phyloP scores from a whole-genome alignment of 2,329 filamentous ascomycete genomes.

The Colletotrichum sp. region DNA sequence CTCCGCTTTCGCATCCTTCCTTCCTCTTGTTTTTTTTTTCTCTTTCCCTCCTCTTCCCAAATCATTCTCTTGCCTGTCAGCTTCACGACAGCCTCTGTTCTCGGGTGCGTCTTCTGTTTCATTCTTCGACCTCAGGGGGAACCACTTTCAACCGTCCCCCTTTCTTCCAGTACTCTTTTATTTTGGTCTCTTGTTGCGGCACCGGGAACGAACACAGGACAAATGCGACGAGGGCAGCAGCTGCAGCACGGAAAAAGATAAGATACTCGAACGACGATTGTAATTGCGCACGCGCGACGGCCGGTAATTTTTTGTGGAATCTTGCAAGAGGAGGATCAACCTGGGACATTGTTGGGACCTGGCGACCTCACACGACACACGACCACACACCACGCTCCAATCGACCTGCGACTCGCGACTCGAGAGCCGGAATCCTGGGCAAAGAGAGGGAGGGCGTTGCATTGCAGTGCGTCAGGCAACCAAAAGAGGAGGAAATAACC shows the following conservation, averaged over 20 bases:
- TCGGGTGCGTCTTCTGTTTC: not conserved
- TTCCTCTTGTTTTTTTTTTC: not conserved
- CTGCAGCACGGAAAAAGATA: not conserved
- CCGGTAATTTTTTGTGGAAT: conserved; percentile 1
- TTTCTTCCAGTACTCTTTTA: not conserved
- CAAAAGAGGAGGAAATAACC: not conserved
- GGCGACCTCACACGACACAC: not conserved
- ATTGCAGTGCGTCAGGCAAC: not conserved
- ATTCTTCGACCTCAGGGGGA: not conserved
- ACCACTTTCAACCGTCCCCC: not conserved
- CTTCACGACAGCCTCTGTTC: not conserved
- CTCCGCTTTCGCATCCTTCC: not conserved
- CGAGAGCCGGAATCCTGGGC: not conserved
- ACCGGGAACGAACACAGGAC: not conserved
- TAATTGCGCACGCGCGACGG: not conserved
- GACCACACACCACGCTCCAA: not conserved
- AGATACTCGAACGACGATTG: not conserved
- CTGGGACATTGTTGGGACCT: not conserved
- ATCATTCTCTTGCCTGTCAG: not conserved
- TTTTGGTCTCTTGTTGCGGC: not conserved
- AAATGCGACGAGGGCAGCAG: not conserved
- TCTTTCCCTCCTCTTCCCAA: not conserved
- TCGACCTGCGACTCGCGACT: not conserved
- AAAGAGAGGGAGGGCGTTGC: not conserved
- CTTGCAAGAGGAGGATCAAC: conserved; percentile 17